A percentile compares a stretch with the other conserved stretches of the same genome.
Evolutionary conservation across 805 yeast genomes (phyloP).

Genomic region (Saturnispora galanensis): DNA sequence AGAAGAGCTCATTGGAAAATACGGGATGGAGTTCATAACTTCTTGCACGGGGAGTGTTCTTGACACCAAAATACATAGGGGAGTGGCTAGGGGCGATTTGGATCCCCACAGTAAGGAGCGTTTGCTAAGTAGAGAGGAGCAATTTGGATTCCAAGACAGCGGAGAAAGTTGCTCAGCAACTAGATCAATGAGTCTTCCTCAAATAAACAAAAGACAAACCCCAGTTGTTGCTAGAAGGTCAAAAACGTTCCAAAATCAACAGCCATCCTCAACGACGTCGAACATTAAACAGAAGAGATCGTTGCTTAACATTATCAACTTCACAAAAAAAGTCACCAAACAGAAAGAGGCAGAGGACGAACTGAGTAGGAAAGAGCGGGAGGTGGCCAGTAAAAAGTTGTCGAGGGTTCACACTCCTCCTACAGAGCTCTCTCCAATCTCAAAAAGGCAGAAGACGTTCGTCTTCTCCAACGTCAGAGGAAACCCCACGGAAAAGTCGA

Average conservation of each 20-base stretch:
- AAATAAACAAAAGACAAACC: not conserved
- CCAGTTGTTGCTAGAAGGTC: conserved; percentile 3
- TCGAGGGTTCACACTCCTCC: not conserved
- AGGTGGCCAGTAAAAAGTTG: not conserved
- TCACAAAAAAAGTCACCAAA: conserved; percentile 3
- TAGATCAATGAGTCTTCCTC: too few species aligned
- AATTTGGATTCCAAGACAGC: conserved; percentile 13
- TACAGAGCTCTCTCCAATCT: conserved; percentile 14
- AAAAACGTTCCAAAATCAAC: conserved; percentile 1
- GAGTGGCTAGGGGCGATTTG: conserved; percentile 54
- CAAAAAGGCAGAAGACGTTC: conserved; percentile 22
- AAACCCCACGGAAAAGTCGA: conserved; percentile 2
- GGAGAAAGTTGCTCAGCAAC: too few species aligned
- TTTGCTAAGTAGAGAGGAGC: conserved; percentile 39
- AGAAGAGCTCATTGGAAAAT: conserved; percentile 24
- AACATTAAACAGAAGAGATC: conserved; percentile 1
- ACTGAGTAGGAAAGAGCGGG: not conserved
- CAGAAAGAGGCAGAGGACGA: not conserved
- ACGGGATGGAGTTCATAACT: conserved; percentile 15
- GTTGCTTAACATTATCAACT: not conserved
- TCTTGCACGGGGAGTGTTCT: conserved; percentile 38
- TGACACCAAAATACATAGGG: conserved; percentile 38
- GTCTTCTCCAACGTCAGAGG: conserved; percentile 10
- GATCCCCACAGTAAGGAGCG: conserved; percentile 51
- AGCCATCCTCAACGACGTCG: not conserved